These are phyloP conservation scores for Cinchona pubescens DNA, from an alignment of 257 asterid genomes.

Conservation along the genomic window DNA sequence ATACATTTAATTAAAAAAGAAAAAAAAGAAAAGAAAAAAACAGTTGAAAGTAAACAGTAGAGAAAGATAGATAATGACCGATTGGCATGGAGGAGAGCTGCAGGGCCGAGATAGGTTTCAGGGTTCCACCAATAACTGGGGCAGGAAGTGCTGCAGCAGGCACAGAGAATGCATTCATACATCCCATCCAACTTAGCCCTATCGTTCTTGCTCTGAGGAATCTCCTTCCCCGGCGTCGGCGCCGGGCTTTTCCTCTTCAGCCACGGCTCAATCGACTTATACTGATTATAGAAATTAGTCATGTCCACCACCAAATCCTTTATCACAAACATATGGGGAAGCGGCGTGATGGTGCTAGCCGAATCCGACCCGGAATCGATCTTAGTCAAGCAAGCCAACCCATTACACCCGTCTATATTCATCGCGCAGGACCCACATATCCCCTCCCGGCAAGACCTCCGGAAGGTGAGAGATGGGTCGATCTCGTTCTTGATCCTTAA, in stretches of 20 bases:
- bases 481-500: constrained; percentile 88
- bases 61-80: constrained; percentile 34
- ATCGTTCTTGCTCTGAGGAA: constrained; percentile 73
- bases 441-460: constrained; percentile 97
- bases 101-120: constrained; percentile 93
- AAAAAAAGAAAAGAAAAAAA: too few species aligned
- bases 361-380: constrained; percentile 46
- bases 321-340: constrained; percentile 94
- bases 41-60: too few species aligned
- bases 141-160: constrained; percentile 93
- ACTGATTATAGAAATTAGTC: constrained; percentile 92
- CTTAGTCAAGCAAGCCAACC: constrained; percentile 83
- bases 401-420: constrained; percentile 87
- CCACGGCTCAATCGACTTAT: constrained; percentile 96
- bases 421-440: constrained; percentile 97
- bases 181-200: constrained; percentile 93
- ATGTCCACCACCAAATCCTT: constrained; percentile 96
- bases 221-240: constrained; percentile 63
- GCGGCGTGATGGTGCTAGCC: constrained; percentile 56
- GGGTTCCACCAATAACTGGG: constrained; percentile 99
- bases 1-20: too few species aligned
- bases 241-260: constrained; percentile 75
- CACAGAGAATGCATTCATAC: constrained; percentile 95
- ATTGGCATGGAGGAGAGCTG: constrained; percentile 91
- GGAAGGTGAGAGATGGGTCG: constrained; percentile 81